Conservation (phyloP, 2,329 filamentous ascomycete species). For the Xylariales sp. region DNA sequence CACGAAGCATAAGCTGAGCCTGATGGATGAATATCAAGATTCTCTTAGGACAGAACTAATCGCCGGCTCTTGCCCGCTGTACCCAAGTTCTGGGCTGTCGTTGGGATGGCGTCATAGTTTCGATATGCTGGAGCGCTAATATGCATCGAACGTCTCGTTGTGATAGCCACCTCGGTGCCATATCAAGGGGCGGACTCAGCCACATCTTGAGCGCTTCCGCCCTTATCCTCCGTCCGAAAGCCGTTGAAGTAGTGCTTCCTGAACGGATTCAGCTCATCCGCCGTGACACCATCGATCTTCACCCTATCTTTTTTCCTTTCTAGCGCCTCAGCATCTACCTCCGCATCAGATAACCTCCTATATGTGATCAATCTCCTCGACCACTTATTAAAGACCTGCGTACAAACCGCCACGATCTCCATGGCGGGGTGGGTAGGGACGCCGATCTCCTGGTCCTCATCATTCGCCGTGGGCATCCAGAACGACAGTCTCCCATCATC, state of each 20-base stretch:
- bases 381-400: slow-evolving; percentile 91
- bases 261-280: slow-evolving; percentile 57
- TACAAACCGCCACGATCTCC: slow-evolving; percentile 68
- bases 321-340: slow-evolving; percentile 43
- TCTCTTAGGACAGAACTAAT: no score
- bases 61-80: no score
- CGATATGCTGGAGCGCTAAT: neutral
- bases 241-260: slow-evolving; percentile 54
- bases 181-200: no score
- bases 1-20: no score
- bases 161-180: neutral
- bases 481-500: slow-evolving; percentile 78
- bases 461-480: slow-evolving; percentile 94
- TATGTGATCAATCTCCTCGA: slow-evolving; percentile 87
- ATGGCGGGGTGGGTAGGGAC: slow-evolving; percentile 74
- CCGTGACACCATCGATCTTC: slow-evolving; percentile 40
- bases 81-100: no score
- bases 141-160: neutral
- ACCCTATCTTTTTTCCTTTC: slow-evolving; percentile 25
- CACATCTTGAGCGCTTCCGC: slow-evolving; percentile 9
- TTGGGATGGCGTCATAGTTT: no score
- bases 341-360: slow-evolving; percentile 58
- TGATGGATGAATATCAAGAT: no score
- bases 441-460: slow-evolving; percentile 69
- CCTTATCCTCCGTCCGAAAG: slow-evolving; percentile 30